Evolutionary conservation across 2,329 filamentous ascomycete genomes (phyloP), one percentile per base, ranked within the genome.

Genomic region (Aspergillus terreus): DNA sequence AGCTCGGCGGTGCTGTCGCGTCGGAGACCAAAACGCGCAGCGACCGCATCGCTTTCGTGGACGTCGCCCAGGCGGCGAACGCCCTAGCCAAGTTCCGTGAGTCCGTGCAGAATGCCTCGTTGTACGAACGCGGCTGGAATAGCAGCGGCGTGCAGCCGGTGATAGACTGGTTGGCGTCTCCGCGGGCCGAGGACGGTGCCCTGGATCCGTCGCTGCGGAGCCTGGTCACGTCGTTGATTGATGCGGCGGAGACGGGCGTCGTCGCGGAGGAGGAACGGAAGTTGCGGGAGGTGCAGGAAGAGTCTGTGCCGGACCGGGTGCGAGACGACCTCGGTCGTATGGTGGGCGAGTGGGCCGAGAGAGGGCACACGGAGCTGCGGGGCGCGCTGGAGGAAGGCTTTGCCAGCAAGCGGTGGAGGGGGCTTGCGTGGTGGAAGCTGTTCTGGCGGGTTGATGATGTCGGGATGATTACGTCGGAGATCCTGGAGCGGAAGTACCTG

Each of bases 371-470:
- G 1, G 92, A 97, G 70, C 79, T 97, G 6, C 88, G 90, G 56
- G 81, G 87, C 46, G 82, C 91, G 60, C 82, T 96, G 2, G 87
- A 92, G 58, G 74, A 83, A 42, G 91, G 90, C 0, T 92, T 96
- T 61, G 77, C 81, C 0, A 84, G 88, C n/a, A 79, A 76, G 15
- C 79, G 84, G 36, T 96, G 92, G 92, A 82, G 83, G 23, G 86
- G 88, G 56, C 77, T 96, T 4, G 81, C 85, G 14, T 97, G 92
- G 92, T 96, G 90, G 87, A 95, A 95, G 68, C 80, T 97, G 0
- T 91, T 96, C 66, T 96, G 91, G 91, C 84, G 90, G 17, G 91
- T 94, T 21, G 92, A 97, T 65, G 92, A 96, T 63, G 90, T 96
- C 10, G 83, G 84, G 2, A 87, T 92, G 80, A 84, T 96, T 49